Percentiles rank a stretch among this genome's conserved stretches.
These are phyloP conservation scores for Hibiscus trionum DNA, from an alignment of 345 rosid genomes.

Conservation along the genomic window DNA sequence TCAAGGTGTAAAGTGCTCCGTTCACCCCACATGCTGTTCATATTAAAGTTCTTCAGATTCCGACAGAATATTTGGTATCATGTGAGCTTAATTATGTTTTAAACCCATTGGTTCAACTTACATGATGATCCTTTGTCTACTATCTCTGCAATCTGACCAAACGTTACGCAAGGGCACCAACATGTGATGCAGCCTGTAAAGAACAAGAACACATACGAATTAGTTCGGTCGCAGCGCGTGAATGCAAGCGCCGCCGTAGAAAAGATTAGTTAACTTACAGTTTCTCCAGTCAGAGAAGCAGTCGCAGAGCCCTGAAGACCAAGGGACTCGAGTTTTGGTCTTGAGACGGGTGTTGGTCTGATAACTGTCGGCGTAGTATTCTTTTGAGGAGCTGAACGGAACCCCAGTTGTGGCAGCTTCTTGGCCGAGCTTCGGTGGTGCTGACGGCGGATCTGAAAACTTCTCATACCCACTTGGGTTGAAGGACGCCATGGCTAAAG, in stretches of 20 bases:
- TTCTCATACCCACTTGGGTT: neutral
- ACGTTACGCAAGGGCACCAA: conserved; percentile 24
- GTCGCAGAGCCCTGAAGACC: conserved; percentile 13
- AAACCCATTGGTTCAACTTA: neutral
- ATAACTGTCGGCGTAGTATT: neutral
- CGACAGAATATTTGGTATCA: neutral
- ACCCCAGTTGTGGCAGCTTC: neutral
- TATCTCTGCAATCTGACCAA: conserved; percentile 20
- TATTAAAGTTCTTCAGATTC: neutral
- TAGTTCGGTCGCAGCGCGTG: neutral
- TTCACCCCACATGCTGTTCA: conserved; percentile 18
- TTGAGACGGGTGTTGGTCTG: neutral
- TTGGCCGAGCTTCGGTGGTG: neutral
- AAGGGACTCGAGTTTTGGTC: conserved; percentile 5
- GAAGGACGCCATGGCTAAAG: conserved; percentile 2
- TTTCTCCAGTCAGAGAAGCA: conserved; percentile 15
- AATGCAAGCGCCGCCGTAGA: neutral
- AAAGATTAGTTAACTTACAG: neutral
- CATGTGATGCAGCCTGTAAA: conserved; percentile 17
- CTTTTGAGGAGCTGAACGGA: conserved; percentile 6
- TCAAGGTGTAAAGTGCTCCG: conserved; percentile 26
- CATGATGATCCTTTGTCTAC: conserved; percentile 14
- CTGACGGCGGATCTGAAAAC: neutral
- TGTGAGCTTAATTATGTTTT: neutral
- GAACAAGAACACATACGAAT: neutral